A percentile compares a stretch with the other conserved stretches of the same genome.
Evolutionary conservation across 306 rosid species (phyloP).

Genomic region (Cucumis hystrix): DNA sequence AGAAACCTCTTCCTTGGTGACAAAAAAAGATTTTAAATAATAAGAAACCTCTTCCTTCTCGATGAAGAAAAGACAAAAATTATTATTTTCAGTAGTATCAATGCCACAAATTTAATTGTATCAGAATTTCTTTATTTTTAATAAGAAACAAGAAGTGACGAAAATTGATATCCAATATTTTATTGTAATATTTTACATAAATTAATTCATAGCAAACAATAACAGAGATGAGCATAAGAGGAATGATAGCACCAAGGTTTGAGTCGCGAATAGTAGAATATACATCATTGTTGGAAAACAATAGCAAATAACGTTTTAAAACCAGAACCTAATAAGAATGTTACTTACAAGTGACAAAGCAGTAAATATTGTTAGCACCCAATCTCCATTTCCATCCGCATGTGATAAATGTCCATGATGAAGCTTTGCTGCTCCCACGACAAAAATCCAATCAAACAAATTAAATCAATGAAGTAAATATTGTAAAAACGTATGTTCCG

Average conservation of each 20-base stretch:
- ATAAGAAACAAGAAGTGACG: no score
- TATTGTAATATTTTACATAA: background rate
- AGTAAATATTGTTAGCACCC: constrained; percentile 80
- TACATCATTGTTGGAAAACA: background rate
- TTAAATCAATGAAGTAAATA: background rate
- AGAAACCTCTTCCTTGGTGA: no score
- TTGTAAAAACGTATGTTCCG: background rate
- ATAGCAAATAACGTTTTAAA: background rate
- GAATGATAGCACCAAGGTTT: background rate
- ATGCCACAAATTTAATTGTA: no score
- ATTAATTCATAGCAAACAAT: background rate
- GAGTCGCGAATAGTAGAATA: background rate
- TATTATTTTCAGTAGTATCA: no score
- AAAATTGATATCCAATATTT: no score
- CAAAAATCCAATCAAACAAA: constrained; percentile 1
- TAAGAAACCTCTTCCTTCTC: no score
- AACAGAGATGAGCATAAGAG: background rate
- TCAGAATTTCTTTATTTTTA: no score
- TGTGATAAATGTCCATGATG: constrained; percentile 86
- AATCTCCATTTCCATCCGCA: constrained; percentile 97
- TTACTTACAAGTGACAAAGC: constrained; percentile 79
- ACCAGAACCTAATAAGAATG: background rate
- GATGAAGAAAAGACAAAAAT: no score
- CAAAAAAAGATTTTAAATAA: no score
- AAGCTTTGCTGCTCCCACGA: constrained; percentile 54